Evolutionary conservation across 1,284 basidiomycete genomes (phyloP), one percentile per base, ranked within the genome.

Genomic region (Schizopora paradoxa): DNA sequence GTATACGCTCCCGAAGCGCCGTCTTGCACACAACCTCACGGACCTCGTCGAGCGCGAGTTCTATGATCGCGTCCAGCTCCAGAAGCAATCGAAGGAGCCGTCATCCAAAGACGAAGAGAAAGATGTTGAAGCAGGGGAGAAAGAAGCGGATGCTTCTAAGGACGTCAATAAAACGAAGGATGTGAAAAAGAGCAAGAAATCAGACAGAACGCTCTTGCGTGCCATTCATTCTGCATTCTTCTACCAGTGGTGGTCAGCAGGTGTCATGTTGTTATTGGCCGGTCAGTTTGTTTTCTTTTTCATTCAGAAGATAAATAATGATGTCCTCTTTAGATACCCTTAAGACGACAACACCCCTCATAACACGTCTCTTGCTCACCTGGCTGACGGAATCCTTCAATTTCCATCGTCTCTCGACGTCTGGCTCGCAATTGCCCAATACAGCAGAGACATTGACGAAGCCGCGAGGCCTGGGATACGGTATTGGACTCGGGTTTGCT

Each of bases 351-450:
- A 73, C 77, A 1, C 82, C 82, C 0, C 68, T 85, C 1, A 61
- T 87, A 21, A 81, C 70, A 49, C 80, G 81, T 53, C 66, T 76
- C 1, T 61, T 90, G 4, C 68, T 89, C 28, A 71, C 71, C 1
- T 86, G 81, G 71, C 69, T 84, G n/a, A 67, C 71, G 0, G 61
- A 71, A 1, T 73, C 79, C 0, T 85, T 78, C n/a, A n/a, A n/a
- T n/a, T n/a, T n/a, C n/a, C n/a, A n/a, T n/a, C n/a, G n/a, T n/a
- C n/a, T n/a, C n/a, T n/a, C n/a, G n/a, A n/a, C n/a, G n/a, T n/a
- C n/a, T n/a, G n/a, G n/a, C n/a, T n/a, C n/a, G n/a, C n/a, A n/a
- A n/a, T n/a, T n/a, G n/a, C n/a, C n/a, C n/a, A n/a, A n/a, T n/a
- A n/a, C n/a, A n/a, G 62, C 61, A 1, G 55, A 52, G 2, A 14